These are phyloP conservation scores for Phalaenopsis aphrodite DNA, from an alignment of 106 monocot genomes.

Conservation along the genomic window DNA sequence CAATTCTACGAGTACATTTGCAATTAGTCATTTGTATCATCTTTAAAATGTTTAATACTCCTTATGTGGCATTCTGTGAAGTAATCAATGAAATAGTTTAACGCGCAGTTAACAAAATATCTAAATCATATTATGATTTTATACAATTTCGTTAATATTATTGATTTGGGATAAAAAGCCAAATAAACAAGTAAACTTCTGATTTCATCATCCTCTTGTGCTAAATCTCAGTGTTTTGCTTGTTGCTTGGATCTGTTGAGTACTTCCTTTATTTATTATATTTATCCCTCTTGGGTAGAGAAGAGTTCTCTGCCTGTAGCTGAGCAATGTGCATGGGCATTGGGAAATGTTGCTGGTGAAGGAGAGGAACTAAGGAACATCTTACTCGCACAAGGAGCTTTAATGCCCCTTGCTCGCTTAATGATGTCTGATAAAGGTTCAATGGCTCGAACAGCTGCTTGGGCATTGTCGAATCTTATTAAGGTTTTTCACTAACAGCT, in stretches of 20 bases:
- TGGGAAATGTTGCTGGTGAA: slow-evolving; percentile 98
- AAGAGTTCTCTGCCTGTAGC: slow-evolving; percentile 81
- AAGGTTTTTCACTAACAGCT: slow-evolving; percentile 40
- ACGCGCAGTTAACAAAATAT: not conserved
- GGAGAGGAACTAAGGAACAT: slow-evolving; percentile 72
- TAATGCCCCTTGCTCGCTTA: slow-evolving; percentile 78
- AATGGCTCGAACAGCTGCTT: slow-evolving; percentile 83
- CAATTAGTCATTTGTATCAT: not conserved
- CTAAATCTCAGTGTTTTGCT: not conserved
- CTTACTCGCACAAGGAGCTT: slow-evolving; percentile 78
- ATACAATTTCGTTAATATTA: not conserved
- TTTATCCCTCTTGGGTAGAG: slow-evolving; percentile 38
- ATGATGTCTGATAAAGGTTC: slow-evolving; percentile 75
- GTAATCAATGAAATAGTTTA: not conserved
- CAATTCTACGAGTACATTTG: not conserved
- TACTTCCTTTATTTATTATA: not conserved
- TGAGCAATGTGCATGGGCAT: slow-evolving; percentile 98
- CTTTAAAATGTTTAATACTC: not conserved
- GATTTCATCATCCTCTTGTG: not conserved
- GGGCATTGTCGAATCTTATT: slow-evolving; percentile 95
- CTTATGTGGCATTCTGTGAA: not conserved
- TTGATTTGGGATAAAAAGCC: not conserved
- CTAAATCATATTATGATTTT: not conserved
- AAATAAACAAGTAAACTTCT: not conserved
- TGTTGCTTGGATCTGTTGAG: not conserved